Conservation (phyloP, 768 basidiomycete genomes). For the Paxillus involutus region DNA sequence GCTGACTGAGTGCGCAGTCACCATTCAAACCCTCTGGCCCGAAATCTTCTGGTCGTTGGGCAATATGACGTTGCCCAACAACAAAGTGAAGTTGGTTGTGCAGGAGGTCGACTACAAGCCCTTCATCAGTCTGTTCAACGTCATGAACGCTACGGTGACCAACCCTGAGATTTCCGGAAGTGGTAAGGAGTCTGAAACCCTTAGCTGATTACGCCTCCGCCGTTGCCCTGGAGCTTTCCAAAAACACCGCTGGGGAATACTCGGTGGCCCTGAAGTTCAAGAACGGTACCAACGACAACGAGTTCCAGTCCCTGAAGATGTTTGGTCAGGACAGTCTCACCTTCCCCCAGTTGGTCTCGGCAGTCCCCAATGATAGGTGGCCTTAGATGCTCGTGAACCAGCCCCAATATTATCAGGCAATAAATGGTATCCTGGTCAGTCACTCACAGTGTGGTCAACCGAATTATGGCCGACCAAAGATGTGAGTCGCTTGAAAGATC, state of each 20-base stretch:
- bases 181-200: slow-evolving; percentile 43
- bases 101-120: slow-evolving; percentile 84
- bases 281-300: slow-evolving; percentile 64
- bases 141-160: slow-evolving; percentile 60
- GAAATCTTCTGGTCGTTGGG: slow-evolving; percentile 71
- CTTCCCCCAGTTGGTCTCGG: slow-evolving; percentile 14
- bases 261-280: slow-evolving; percentile 80
- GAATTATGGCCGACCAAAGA: too few species aligned
- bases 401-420: too few species aligned
- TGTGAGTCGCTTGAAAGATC: too few species aligned
- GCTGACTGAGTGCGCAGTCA: slow-evolving; percentile 47
- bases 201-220: slow-evolving; percentile 75
- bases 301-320: slow-evolving; percentile 63
- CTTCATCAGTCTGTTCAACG: slow-evolving; percentile 82
- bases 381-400: too few species aligned
- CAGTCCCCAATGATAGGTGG: too few species aligned
- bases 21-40: slow-evolving; percentile 73
- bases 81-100: slow-evolving; percentile 75
- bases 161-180: slow-evolving; percentile 64
- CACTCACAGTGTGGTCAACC: too few species aligned
- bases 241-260: slow-evolving; percentile 63
- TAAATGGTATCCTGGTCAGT: too few species aligned
- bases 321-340: slow-evolving; percentile 45
- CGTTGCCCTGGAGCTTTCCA: slow-evolving; percentile 66
- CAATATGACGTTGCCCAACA: slow-evolving; percentile 70